Conservation (phyloP, 148 eudicot genomes). For the Rhododendron griersonianum region DNA sequence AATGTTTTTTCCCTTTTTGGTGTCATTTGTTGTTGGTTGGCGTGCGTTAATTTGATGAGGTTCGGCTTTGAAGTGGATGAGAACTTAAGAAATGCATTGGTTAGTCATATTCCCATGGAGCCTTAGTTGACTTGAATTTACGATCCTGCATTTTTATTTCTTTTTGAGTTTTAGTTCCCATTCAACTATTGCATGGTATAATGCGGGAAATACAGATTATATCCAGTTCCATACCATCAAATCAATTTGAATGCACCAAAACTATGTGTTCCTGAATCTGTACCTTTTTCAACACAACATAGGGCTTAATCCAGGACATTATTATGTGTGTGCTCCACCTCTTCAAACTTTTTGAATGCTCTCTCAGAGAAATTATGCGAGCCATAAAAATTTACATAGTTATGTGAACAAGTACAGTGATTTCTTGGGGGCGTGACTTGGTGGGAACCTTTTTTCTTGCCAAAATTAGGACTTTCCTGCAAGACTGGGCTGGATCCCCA, state of each 20-base stretch:
- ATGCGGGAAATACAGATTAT: neutral
- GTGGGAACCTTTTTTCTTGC: neutral
- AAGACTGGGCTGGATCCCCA: neutral
- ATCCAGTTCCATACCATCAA: neutral
- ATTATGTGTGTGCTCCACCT: neutral
- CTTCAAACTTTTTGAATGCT: neutral
- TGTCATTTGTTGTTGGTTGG: neutral
- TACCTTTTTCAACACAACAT: neutral
- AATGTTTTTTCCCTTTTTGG: no score
- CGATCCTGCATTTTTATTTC: neutral
- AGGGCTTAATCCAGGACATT: neutral
- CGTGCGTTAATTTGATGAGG: neutral
- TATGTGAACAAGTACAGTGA: neutral
- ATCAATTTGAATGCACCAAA: neutral
- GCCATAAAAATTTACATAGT: neutral
- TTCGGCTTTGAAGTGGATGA: neutral
- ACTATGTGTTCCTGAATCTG: neutral
- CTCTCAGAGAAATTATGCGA: neutral
- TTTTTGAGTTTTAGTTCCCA: neutral
- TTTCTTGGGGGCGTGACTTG: neutral
- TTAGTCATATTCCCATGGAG: neutral
- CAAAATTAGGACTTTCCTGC: neutral
- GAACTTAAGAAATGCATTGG: neutral
- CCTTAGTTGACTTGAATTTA: neutral
- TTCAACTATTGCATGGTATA: neutral